These are phyloP conservation scores for Vitis rotundifolia DNA, from an alignment of 164 flowering plant genomes.

Conservation along the genomic window DNA sequence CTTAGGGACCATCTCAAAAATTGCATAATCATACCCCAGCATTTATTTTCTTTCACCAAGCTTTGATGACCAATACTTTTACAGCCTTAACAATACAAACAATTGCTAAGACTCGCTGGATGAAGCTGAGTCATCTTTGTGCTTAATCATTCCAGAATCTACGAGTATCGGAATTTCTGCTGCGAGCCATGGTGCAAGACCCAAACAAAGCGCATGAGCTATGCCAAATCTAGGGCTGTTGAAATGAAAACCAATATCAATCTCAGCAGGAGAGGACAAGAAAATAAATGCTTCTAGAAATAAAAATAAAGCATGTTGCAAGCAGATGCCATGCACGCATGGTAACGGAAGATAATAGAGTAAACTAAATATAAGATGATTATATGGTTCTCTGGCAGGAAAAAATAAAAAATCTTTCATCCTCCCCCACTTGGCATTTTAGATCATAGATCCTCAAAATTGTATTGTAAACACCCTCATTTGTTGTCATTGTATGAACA, in stretches of 20 bases:
- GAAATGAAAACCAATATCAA: slow-evolving; percentile 11
- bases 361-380: too few species aligned
- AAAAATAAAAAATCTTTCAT: too few species aligned
- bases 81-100: slow-evolving; percentile 7
- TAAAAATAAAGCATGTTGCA: too few species aligned
- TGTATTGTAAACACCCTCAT: too few species aligned
- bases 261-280: neutral
- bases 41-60: neutral
- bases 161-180: slow-evolving; percentile 97
- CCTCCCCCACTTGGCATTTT: too few species aligned
- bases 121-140: slow-evolving; percentile 83
- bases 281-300: neutral
- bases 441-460: too few species aligned
- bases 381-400: too few species aligned
- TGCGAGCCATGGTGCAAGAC: slow-evolving; percentile 99
- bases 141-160: slow-evolving; percentile 96
- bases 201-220: slow-evolving; percentile 97
- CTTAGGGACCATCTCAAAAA: neutral
- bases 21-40: neutral
- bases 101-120: slow-evolving; percentile 46
- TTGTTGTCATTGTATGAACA: too few species aligned
- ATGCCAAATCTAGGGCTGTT: slow-evolving; percentile 95
- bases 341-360: too few species aligned
- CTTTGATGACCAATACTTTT: slow-evolving; percentile 2
- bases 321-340: too few species aligned